These are phyloP conservation scores for Penicillium riverlandense DNA, from an alignment of 495 filamentous ascomycete species.

Conservation along the genomic window DNA sequence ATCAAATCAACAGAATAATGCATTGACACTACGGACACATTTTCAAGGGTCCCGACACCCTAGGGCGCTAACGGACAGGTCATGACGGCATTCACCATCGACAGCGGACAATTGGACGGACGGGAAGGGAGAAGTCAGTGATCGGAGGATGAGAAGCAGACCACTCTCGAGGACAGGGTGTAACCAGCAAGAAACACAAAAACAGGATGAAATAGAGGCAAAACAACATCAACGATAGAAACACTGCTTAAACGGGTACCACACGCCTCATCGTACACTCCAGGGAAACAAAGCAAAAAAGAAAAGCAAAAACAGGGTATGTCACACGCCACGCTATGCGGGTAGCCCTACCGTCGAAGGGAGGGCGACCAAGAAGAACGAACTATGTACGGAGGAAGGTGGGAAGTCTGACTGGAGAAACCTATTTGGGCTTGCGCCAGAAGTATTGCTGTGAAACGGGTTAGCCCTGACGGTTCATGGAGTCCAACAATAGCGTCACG, in stretches of 20 bases:
- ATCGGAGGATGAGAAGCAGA: not conserved
- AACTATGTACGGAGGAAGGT: slow-evolving; percentile 39
- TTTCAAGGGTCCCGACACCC: not conserved
- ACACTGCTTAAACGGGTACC: not conserved
- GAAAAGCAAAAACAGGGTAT: slow-evolving; percentile 38
- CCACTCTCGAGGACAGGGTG: slow-evolving; percentile 1
- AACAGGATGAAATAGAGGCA: not conserved
- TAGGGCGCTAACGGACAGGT: slow-evolving; percentile 15
- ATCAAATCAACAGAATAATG: not conserved
- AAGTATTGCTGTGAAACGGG: slow-evolving; percentile 70
- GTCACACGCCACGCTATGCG: slow-evolving; percentile 48
- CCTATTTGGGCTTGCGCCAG: slow-evolving; percentile 73
- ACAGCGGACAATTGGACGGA: not conserved
- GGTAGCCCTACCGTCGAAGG: slow-evolving; percentile 16
- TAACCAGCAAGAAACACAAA: not conserved
- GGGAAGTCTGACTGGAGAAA: not conserved
- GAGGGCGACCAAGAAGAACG: slow-evolving; percentile 22
- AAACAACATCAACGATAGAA: not conserved
- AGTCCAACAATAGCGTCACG: slow-evolving; percentile 9
- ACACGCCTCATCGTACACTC: not conserved
- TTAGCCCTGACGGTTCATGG: slow-evolving; percentile 2
- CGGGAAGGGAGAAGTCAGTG: not conserved
- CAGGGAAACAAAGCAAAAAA: slow-evolving; percentile 4
- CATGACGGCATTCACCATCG: slow-evolving; percentile 9
- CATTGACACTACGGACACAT: slow-evolving; percentile 1